Evolutionary conservation across 2,329 filamentous ascomycete species (phyloP).

Genomic region (Exutisphaerella laricina): DNA sequence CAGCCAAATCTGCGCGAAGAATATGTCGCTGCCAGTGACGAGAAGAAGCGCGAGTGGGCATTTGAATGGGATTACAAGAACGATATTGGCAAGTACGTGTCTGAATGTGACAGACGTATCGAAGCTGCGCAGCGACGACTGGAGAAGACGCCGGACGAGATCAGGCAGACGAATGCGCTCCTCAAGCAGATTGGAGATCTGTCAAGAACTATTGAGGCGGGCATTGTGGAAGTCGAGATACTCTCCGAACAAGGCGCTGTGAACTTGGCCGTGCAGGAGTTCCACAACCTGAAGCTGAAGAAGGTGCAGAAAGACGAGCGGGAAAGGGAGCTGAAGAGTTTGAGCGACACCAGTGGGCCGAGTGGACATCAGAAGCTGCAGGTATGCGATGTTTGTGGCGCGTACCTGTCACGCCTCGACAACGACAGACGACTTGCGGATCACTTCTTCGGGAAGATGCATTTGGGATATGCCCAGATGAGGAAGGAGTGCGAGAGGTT

Average conservation of each 20-base stretch:
- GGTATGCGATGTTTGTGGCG: slow-evolving; percentile 96
- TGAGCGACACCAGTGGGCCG: slow-evolving; percentile 87
- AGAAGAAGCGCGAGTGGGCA: slow-evolving; percentile 70
- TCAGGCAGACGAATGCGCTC: slow-evolving; percentile 79
- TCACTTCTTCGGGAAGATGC: slow-evolving; percentile 99
- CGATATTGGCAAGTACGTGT: slow-evolving; percentile 93
- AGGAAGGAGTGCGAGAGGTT: slow-evolving; percentile 86
- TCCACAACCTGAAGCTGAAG: slow-evolving; percentile 75
- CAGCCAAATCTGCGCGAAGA: slow-evolving; percentile 82
- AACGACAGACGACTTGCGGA: slow-evolving; percentile 92
- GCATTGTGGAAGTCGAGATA: slow-evolving; percentile 78
- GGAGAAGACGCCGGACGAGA: slow-evolving; percentile 97
- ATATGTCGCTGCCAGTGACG: slow-evolving; percentile 67
- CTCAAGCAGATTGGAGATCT: slow-evolving; percentile 83
- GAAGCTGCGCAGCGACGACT: slow-evolving; percentile 81
- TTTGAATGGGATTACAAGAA: slow-evolving; percentile 97
- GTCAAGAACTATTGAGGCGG: slow-evolving; percentile 68
- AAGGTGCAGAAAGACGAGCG: slow-evolving; percentile 75
- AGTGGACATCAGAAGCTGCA: slow-evolving; percentile 96
- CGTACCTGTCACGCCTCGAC: slow-evolving; percentile 84
- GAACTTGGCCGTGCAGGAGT: slow-evolving; percentile 76
- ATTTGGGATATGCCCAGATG: slow-evolving; percentile 97
- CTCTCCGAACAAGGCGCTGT: slow-evolving; percentile 78
- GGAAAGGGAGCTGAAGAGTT: slow-evolving; percentile 81
- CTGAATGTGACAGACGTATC: slow-evolving; percentile 92